A percentile compares a stretch with the other conserved stretches of the same genome.
Evolutionary conservation across 73 alveolate genomes (phyloP).

Genomic region (Paramecium octaurelia): DNA sequence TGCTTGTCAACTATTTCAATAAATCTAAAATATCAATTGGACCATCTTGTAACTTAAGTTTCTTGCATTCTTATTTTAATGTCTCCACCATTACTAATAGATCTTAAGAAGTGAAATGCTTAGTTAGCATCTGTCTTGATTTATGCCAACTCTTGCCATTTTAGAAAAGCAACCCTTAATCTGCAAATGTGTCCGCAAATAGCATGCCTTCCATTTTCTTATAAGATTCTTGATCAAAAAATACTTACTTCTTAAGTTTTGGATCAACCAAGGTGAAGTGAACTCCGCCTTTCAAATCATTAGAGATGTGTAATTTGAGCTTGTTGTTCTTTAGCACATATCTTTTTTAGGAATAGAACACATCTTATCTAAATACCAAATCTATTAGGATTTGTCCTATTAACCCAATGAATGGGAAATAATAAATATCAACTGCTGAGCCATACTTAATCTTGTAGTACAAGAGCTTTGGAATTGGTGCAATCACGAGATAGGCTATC

Average conservation of each 20-base stretch:
- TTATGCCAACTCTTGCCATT: background rate
- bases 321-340: background rate
- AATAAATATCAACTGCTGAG: background rate
- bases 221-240: background rate
- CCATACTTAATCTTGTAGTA: constrained; percentile 25
- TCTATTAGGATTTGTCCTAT: background rate
- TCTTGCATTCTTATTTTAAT: background rate
- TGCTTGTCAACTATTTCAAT: background rate
- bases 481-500: background rate
- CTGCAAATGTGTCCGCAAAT: background rate
- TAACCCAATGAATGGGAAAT: background rate
- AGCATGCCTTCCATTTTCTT: constrained; percentile 27
- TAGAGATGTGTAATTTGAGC: background rate
- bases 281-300: constrained; percentile 46
- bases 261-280: constrained; percentile 5
- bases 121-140: background rate
- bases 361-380: background rate
- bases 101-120: background rate
- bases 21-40: background rate
- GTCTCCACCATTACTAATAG: background rate
- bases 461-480: constrained; percentile 1
- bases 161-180: constrained; percentile 14
- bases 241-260: background rate
- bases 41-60: background rate
- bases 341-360: background rate